Base-by-base conservation (phyloP, 192 early-diverging fungal species). In the Coemansia sp. region DNA sequence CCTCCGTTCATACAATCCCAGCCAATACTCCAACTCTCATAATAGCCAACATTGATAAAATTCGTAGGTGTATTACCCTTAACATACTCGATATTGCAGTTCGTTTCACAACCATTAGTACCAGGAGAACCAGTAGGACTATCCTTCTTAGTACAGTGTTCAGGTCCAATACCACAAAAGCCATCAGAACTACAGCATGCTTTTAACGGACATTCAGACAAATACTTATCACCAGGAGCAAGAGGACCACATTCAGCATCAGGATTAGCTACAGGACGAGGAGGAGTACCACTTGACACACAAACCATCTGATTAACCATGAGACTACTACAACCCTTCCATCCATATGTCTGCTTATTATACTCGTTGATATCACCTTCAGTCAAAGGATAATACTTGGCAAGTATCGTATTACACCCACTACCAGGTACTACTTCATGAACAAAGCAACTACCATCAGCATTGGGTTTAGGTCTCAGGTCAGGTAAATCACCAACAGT, bases 11-110 rank as follows among this genome's bases (percentile, higher is more conserved):
- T 51, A 53, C 69, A 71, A 25, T 15, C 17, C 61, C 69, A 64
- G 0, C 50, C 19, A 28, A 22, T 51, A 58, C 36, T 59, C 69
- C 69, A 71, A 3, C n/a, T 50, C 51, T 71, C 69, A 52, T 64
- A 71, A 17, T 71, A 71, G 19, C 69, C 69, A 47, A 71, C 47
- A 2, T 23, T 71, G n/a, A 44, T 49, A 38, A 71, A 71, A 2
- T 58, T 4, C 15, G 61, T 1, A 23, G 69, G 69, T 22, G 60
- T 40, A 46, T 51, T 38, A 11, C 56, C 23, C 36, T 59, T 57
- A 53, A 66, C 56, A 49, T 59, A 66, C 17, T 26, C 25, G 21
- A 47, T 46, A 26, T 60, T 48, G 21, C 66, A 68, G 14, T 68
- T 60, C 19, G 22, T 28, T 14, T 60, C 34, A 60, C 66, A 68